Base-by-base conservation (phyloP, 257 asterid species). In the Echium plantagineum region DNA sequence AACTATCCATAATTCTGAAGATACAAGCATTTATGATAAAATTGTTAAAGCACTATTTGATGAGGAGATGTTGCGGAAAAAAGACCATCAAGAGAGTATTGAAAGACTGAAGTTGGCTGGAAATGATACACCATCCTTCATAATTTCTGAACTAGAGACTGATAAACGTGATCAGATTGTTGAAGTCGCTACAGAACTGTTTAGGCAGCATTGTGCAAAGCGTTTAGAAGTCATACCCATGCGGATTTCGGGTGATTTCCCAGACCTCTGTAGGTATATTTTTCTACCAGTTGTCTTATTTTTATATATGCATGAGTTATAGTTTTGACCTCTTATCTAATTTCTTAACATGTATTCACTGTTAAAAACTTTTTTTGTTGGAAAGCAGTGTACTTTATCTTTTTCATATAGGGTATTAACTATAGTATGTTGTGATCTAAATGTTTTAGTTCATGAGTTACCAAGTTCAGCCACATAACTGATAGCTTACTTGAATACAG, bases 1-100 rank as follows among this genome's bases (percentile, higher is more conserved):
- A 60, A 84, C 94, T 69, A 78, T 91, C 75, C 94, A 91, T 73
- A 74, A 75, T 73, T 77, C 94, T 32, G 98, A 91, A 73, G 95
- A 88, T 77, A 82, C 85, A 24, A 72, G 81, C 62, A 63, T 81
- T 30, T 79, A 79, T 67, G 96, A 84, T 60, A 91, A 85, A 78
- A 72, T 91, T 68, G 94, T 91, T 55, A 73, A 81, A 38, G 83
- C 98, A 21, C 69, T 91, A 67, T 91, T 91, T 63, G 83, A 82
- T 52, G 96, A 85, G 76, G 94, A 84, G 63, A 68, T 71, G 60
- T 64, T 76, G 31, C 75, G 66, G 30, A 60, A 79, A 60, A 80
- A 78, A 66, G 81, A 68, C 70, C 75, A 60, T 64, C 81, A 75
- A 60, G 85, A 75, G 72, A 72, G 66, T 78, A 72, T 56, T 82